Base-by-base conservation (phyloP, 1,139 yeast species). In the Candida sanyaensis region DNA sequence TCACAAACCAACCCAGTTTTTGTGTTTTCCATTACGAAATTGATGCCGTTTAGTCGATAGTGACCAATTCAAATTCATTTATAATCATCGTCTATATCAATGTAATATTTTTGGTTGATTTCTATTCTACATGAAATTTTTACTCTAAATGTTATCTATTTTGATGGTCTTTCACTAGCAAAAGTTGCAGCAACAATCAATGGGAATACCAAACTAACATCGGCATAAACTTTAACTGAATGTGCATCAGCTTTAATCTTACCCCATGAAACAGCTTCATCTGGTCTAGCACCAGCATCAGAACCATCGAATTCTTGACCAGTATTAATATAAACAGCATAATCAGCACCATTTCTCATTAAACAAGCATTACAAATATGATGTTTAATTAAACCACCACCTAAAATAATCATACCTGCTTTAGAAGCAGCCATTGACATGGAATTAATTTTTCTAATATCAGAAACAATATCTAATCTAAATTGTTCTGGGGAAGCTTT, bases 271-370 rank as follows among this genome's bases (percentile, higher is more conserved):
- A 93, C 87, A 27, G 99, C 99, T 71, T 93, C 99, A 65, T 95
- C 99, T 1, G 99, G 98, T 64, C 99, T 82, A 6, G 99, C 99
- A 55, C 99, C 99, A 13, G 99, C 98, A 67, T 93, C 99, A 12
- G 97, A 89, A 44, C 99, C 99, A 63, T 93, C 99, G 62, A 91
- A 95, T 66, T 93, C 99, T 71, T 93, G 99, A 38, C 97, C 99
- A 11, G 99, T 93, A 69, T 95, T 95, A 66, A 93, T 92, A 69
- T 83, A 93, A 17, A 93, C 97, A 3, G 99, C 98, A 63, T 85
- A 90, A 66, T 93, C 99, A 23, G 99, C 99, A 58, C 99, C 99
- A 61, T 93, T 95, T 76, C 99, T 86, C 99, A 93, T 93, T 60
- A 93, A 77, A 67, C 98, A 92, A 6, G 99, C 99, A 65, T 93